These are phyloP conservation scores for Fusarium secorum DNA, from an alignment of 2,329 filamentous ascomycete species.

Conservation along the genomic window DNA sequence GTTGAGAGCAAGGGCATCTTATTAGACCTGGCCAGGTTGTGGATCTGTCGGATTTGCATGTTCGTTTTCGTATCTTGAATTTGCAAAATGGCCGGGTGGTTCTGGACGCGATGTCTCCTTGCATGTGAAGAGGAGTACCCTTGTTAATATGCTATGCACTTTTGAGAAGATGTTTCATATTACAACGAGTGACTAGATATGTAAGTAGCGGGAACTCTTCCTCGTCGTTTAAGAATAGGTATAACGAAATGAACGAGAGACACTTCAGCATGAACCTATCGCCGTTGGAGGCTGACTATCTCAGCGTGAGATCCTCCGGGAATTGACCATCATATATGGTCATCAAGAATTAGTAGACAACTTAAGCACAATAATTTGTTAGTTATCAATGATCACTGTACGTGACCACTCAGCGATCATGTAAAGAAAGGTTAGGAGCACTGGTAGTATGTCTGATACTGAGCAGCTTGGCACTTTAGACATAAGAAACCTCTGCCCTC, in stretches of 20 bases:
- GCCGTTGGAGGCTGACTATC: neutral
- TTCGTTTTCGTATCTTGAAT: conserved; percentile 21
- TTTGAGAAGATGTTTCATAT: neutral
- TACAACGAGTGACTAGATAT: neutral
- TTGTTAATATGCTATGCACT: neutral
- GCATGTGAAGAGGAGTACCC: conserved; percentile 6
- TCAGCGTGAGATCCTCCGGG: neutral
- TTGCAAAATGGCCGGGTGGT: neutral
- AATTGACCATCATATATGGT: neutral
- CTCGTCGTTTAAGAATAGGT: neutral
- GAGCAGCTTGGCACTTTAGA: neutral
- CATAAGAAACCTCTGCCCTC: neutral
- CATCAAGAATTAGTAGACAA: neutral
- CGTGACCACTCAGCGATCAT: neutral
- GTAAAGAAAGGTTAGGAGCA: neutral
- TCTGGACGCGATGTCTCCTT: neutral
- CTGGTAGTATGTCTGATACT: neutral
- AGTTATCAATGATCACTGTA: neutral
- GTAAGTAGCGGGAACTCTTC: neutral
- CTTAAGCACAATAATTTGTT: neutral
- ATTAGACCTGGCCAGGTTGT: neutral
- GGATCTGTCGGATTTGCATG: neutral
- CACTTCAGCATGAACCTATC: neutral
- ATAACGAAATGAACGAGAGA: neutral
- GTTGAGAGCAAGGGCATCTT: conserved; percentile 1